Base-by-base conservation (phyloP, 2,329 filamentous ascomycete species). In the Colletotrichum karsti region DNA sequence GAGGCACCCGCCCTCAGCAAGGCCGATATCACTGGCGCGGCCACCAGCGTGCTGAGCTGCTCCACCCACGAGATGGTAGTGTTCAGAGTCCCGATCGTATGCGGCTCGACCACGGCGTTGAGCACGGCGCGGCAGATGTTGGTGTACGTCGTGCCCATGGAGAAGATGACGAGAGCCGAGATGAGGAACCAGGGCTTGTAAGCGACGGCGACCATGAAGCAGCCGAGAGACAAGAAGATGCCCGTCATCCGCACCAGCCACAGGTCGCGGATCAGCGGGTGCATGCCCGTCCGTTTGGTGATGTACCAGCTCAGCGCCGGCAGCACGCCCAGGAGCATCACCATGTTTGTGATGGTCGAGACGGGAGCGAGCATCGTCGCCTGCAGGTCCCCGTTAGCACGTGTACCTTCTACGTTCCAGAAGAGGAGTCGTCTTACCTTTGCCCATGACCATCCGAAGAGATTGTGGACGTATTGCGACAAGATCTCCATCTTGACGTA, bases 51-150 rank as follows among this genome's bases (percentile, higher is more conserved):
- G n/a, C 86, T 84, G 10, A 83, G 42, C 8, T 81, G 83, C 68
- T 90, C 86, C 33, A 85, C 73, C 24, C 88, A 78, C 3, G 82
- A 80, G 9, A 90, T 78, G 4, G 85, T 77, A 5, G 84, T 85
- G 73, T 88, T 90, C 24, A 88, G 76, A 0, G 83, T 83, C 22
- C 85, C 87, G 12, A 88, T 79, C 5, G 87, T 83, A 65, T 87
- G 82, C 22, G 83, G 80, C 70, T 87, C 85, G 12, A 90, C 84
- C 10, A 89, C 73, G 9, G 81, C 80, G 48, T 84, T 88, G n/a
- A 88, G 74, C 7, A 89, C 74, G 3, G 83, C 84, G 35, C 87
- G 81, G 18, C 84, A 73, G 1, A 87, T 72, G 0, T 82, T 72
- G 0, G 72, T 57, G 50, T 84, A 80, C 6, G 86, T 86, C 13